phyloP scores from a whole-genome alignment of 2,329 filamentous ascomycete genomes.

The Colletotrichum magnum region DNA sequence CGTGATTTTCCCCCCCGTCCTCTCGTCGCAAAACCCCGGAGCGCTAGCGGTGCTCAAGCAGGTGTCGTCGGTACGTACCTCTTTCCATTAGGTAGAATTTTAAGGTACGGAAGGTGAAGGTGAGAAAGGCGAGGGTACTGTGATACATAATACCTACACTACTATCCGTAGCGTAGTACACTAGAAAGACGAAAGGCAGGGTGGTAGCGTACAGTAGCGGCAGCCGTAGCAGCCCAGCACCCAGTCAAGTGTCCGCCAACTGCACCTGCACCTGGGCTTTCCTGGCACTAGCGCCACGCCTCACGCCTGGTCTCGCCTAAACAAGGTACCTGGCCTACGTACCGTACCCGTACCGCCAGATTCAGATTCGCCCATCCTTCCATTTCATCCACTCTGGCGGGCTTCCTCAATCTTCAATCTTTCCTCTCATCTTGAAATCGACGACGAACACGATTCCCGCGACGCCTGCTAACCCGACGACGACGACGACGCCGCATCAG shows the following conservation, averaged over 20 bases:
- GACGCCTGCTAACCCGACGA: conserved; percentile 11
- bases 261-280: conserved; percentile 29
- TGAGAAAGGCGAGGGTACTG: too few relatives aligned
- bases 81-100: neutral
- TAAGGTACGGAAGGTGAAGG: conserved; percentile 2
- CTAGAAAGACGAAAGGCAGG: neutral
- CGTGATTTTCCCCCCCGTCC: neutral
- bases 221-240: neutral
- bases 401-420: conserved; percentile 41
- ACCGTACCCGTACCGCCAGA: conserved; percentile 32
- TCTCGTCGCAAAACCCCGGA: conserved; percentile 17
- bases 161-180: too few relatives aligned
- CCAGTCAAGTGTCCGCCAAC: conserved; percentile 18
- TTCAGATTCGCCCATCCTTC: conserved; percentile 41
- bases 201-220: neutral
- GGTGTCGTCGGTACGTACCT: conserved; percentile 15
- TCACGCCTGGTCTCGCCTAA: conserved; percentile 42
- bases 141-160: too few relatives aligned
- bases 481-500: conserved; percentile 28
- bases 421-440: conserved; percentile 41
- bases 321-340: conserved; percentile 41
- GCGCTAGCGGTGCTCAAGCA: conserved; percentile 10
- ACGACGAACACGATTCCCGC: conserved; percentile 22
- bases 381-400: conserved; percentile 41
- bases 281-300: conserved; percentile 39